phyloP scores from a whole-genome alignment of 1,284 basidiomycete genomes.

The Boletus mariae region DNA sequence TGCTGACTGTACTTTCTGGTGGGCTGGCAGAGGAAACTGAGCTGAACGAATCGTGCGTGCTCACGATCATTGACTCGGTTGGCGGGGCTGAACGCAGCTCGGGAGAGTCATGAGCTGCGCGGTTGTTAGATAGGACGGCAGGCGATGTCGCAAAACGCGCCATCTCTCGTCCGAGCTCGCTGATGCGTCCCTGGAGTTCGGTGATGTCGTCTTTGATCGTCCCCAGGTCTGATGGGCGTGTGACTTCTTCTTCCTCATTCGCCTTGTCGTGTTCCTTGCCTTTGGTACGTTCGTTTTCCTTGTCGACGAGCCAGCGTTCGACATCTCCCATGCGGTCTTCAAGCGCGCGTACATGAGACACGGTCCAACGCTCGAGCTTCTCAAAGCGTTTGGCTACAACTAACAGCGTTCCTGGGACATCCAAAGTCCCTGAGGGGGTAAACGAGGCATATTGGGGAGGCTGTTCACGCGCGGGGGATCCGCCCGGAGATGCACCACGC shows the following conservation, averaged over 20 bases:
- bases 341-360: conserved; percentile 74
- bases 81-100: conserved; percentile 40
- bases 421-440: conserved; percentile 61
- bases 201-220: conserved; percentile 63
- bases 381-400: conserved; percentile 50
- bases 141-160: conserved; percentile 62
- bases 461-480: conserved; percentile 58
- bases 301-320: conserved; percentile 76
- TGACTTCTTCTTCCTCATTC: conserved; percentile 16
- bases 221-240: conserved; percentile 31
- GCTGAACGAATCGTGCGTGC: conserved; percentile 24
- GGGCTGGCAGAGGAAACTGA: conserved; percentile 24
- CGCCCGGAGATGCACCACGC: conserved; percentile 38
- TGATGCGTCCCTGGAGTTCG: conserved; percentile 68
- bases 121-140: conserved; percentile 50
- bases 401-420: conserved; percentile 66
- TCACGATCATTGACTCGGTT: conserved; percentile 39
- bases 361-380: conserved; percentile 82
- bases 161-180: conserved; percentile 72
- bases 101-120: conserved; percentile 45
- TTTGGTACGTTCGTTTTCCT: conserved; percentile 50
- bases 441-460: conserved; percentile 75
- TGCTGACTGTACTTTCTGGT: conserved; percentile 14
- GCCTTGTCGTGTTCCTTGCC: conserved; percentile 18
- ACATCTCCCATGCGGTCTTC: conserved; percentile 84